These are phyloP conservation scores for Fusarium lateritium DNA, from an alignment of 2,329 filamentous ascomycete species.

Conservation along the genomic window DNA sequence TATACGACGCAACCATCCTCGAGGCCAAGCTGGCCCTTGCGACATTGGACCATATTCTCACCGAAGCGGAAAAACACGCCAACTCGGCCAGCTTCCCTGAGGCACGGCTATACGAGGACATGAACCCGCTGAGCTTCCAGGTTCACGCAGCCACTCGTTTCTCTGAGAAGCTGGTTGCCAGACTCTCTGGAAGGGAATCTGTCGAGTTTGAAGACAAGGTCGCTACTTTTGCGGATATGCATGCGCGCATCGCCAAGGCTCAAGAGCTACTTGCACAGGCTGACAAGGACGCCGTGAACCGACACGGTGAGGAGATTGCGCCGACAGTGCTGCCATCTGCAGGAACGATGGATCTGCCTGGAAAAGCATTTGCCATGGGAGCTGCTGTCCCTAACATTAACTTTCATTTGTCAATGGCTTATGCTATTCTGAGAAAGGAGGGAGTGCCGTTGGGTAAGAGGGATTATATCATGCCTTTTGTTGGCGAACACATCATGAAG, in stretches of 20 bases:
- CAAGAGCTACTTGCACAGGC: slow-evolving; percentile 48
- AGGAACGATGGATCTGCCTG: slow-evolving; percentile 42
- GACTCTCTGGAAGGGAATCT: slow-evolving; percentile 49
- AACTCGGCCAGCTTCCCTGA: slow-evolving; percentile 49
- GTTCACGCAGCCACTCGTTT: slow-evolving; percentile 50
- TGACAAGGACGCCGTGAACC: slow-evolving; percentile 52
- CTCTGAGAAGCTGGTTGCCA: slow-evolving; percentile 48
- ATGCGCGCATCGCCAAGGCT: slow-evolving; percentile 49
- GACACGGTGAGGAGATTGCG: slow-evolving; percentile 45
- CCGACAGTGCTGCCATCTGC: slow-evolving; percentile 41
- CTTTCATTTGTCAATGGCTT: slow-evolving; percentile 72
- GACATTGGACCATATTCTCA: slow-evolving; percentile 50
- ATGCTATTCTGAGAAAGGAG: slow-evolving; percentile 69
- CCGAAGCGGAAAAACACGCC: slow-evolving; percentile 51
- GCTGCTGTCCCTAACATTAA: slow-evolving; percentile 70
- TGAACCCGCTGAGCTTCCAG: slow-evolving; percentile 57
- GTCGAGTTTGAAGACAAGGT: slow-evolving; percentile 47
- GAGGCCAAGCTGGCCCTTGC: slow-evolving; percentile 46
- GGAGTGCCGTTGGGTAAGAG: slow-evolving; percentile 73
- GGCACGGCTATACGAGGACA: slow-evolving; percentile 55
- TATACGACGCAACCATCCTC: slow-evolving; percentile 54
- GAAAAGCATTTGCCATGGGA: slow-evolving; percentile 59
- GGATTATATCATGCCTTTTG: slow-evolving; percentile 61
- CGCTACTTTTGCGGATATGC: slow-evolving; percentile 51
- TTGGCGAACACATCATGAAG: slow-evolving; percentile 42